Percentiles rank a stretch among this genome's conserved stretches.
Evolutionary conservation across 2,329 filamentous ascomycete genomes (phyloP).

Genomic region (Alternaria viburni): DNA sequence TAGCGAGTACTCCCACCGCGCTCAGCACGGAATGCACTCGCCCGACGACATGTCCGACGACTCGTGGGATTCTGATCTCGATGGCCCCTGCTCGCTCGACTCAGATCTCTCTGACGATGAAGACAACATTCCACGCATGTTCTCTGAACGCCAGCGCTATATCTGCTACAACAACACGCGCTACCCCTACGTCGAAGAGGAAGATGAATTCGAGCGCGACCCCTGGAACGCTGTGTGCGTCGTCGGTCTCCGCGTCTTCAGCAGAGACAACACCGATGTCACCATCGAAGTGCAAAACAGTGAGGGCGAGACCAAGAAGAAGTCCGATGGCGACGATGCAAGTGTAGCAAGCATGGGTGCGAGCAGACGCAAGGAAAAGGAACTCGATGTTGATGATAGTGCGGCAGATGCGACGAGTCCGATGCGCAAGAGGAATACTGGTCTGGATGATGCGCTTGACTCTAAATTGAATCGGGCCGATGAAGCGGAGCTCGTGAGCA

Average conservation of each 20-base stretch:
- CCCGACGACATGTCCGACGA: slow-evolving; percentile 46
- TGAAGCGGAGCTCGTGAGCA: slow-evolving; percentile 22
- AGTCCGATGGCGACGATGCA: slow-evolving; percentile 29
- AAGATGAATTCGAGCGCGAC: slow-evolving; percentile 55
- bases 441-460: slow-evolving; percentile 35
- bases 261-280: slow-evolving; percentile 57
- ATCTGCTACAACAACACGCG: slow-evolving; percentile 29
- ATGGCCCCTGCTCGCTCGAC: slow-evolving; percentile 42
- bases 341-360: slow-evolving; percentile 31
- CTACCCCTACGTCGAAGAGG: slow-evolving; percentile 39
- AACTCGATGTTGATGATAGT: slow-evolving; percentile 51
- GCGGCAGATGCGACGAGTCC: slow-evolving; percentile 49
- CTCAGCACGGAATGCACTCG: slow-evolving; percentile 37
- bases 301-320: slow-evolving; percentile 34
- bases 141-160: slow-evolving; percentile 26
- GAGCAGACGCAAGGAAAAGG: slow-evolving; percentile 37
- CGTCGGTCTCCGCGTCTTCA: slow-evolving; percentile 65
- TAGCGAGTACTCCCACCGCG: slow-evolving; percentile 39
- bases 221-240: slow-evolving; percentile 69
- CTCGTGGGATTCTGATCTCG: slow-evolving; percentile 51
- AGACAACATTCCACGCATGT: slow-evolving; percentile 14
- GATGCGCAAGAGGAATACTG: slow-evolving; percentile 35
- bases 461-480: slow-evolving; percentile 13
- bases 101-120: slow-evolving; percentile 28
- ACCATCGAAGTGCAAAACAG: slow-evolving; percentile 59